Base-by-base conservation (phyloP, 2,329 filamentous ascomycete species). In the Fusarium bulbicola region DNA sequence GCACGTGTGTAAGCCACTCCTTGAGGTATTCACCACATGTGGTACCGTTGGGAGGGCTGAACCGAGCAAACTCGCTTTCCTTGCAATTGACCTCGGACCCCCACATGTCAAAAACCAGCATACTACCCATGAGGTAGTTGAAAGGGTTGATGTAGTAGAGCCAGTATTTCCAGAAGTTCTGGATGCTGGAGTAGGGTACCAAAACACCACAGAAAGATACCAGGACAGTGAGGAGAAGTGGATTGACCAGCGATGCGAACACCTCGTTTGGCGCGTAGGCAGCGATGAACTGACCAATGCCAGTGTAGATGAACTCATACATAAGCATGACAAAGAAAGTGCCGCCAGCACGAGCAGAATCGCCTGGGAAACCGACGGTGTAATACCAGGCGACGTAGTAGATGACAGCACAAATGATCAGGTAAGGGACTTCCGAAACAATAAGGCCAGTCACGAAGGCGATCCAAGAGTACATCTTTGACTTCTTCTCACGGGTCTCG, bases 151-250 rank as follows among this genome's bases (percentile, higher is more conserved):
- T 76, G 59, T 84, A 90, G 81, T 90, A 91, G 10, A 92, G 86
- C 90, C 90, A 92, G 72, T 86, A 87, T 30, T 84, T 83, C 92
- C 92, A 95, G 80, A 94, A 94, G 1, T 80, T 74, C 14, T 90
- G 87, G 28, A 95, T 85, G 32, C 86, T 85, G 0, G 76, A 76
- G 71, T 91, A 93, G 0, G 92, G 92, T 0, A 94, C 92, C 10
- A 94, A 84, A 4, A 95, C 91, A 70, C 93, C 93, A 74, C 92
- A 94, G 83, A 95, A 95, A 3, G 87, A 88, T 14, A 93, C 86
- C 6, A 94, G 84, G 45, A 90, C 79, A 77, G 86, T 85, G 62
- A 91, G 81, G 16, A 91, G 59, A 1, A 91, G 77, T 0, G 88
- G 88, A 70, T 90, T 91, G 68, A 86, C 85, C 9, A 91, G 83